A percentile compares a stretch with the other conserved stretches of the same genome.
phyloP scores from a whole-genome alignment of 2,329 filamentous ascomycete species.

The Aulographum hederae region DNA sequence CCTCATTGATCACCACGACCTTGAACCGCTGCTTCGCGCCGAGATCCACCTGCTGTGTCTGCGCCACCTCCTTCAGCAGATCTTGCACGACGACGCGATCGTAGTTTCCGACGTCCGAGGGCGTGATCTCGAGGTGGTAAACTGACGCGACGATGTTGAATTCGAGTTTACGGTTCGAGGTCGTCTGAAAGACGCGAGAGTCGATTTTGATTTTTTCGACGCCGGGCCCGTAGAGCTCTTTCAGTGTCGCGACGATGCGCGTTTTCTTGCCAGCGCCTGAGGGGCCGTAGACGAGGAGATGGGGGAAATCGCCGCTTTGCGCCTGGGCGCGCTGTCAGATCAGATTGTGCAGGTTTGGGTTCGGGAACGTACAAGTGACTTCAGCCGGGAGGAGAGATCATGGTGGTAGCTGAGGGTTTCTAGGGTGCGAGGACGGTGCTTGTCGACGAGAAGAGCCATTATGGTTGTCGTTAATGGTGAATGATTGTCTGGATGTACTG shows the following conservation, averaged over 20 bases:
- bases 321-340: slow-evolving; percentile 36
- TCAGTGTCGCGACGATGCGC: slow-evolving; percentile 82
- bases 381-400: slow-evolving; percentile 72
- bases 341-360: slow-evolving; percentile 1
- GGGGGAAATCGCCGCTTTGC: slow-evolving; percentile 92
- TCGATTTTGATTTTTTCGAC: slow-evolving; percentile 99
- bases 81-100: slow-evolving; percentile 94
- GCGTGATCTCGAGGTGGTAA: slow-evolving; percentile 97
- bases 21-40: slow-evolving; percentile 87
- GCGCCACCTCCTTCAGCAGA: slow-evolving; percentile 89
- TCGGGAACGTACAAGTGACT: slow-evolving; percentile 48
- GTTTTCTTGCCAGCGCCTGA: slow-evolving; percentile 97
- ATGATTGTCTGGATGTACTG: no score
- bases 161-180: slow-evolving; percentile 88
- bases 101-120: slow-evolving; percentile 89
- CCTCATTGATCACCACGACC: slow-evolving; percentile 97
- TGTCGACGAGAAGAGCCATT: slow-evolving; percentile 49
- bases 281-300: slow-evolving; percentile 90
- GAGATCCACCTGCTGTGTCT: slow-evolving; percentile 97
- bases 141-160: slow-evolving; percentile 97
- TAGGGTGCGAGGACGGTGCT: slow-evolving; percentile 51
- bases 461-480: slow-evolving; percentile 5
- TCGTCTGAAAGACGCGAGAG: slow-evolving; percentile 88
- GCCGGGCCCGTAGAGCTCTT: slow-evolving; percentile 85
- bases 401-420: slow-evolving; percentile 71